Evolutionary conservation across 768 basidiomycete species (phyloP), one percentile per base, ranked within the genome.

Genomic region (Mycena vulgaris): DNA sequence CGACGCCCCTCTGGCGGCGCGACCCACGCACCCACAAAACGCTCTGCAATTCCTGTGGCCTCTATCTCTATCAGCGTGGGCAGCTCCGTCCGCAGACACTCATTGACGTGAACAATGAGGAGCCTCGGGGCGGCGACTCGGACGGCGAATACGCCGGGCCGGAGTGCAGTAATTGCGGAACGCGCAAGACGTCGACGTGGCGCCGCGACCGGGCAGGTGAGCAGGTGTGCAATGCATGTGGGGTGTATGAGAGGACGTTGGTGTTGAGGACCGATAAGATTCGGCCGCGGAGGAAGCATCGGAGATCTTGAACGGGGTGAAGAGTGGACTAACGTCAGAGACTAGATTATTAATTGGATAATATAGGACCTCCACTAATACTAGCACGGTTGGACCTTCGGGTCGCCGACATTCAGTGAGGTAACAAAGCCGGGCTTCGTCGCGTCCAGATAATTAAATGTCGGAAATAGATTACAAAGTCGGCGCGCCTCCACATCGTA

Each of bases 181-280:
- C 68, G 27, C 60, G 30, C 4, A 63, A 63, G 55, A 69, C 68
- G 17, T 63, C 61, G 42, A 31, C 61, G 14, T 69, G 68, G 68
- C 42, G 68, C 17, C 52, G 68, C 5, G 33, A 45, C 28, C 48
- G 40, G 45, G 35, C 55, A 16, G 68, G 68, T 35, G 61, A 25
- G 35, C 68, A 63, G 55, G 61, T 69, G 25, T 69, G 68, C 25
- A 69, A 69, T 28, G 68, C 68, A 9, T 69, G 68, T n/a, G 68
- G 67, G 16, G 68, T 69, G 14, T 69, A 63, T 19, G 61, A 63
- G 30, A 53, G 68, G 33, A 63, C 68, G 27, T 30, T 58, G 45
- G 35, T 35, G 47, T 23, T 69, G 25, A 63, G 68, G 55, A 69
- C 51, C 25, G 61, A 69, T 27, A 69, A 69, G 55, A 69, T 69